phyloP scores from a whole-genome alignment of 106 monocot genomes.

The Acorus gramineus region DNA sequence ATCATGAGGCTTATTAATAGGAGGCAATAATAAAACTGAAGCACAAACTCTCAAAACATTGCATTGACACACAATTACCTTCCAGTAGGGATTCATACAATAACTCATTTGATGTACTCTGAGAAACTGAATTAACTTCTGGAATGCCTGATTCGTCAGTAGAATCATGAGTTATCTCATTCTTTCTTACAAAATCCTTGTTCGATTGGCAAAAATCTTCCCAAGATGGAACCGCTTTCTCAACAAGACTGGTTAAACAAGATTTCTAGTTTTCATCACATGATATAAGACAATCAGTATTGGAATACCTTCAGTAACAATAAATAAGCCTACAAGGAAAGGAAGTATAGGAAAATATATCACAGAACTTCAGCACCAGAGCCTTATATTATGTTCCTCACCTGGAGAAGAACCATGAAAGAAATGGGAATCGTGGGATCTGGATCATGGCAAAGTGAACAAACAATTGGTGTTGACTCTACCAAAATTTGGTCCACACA shows the following conservation, averaged over 20 bases:
- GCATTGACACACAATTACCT: slow-evolving; percentile 16
- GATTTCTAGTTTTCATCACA: slow-evolving; percentile 58
- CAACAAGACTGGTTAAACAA: slow-evolving; percentile 52
- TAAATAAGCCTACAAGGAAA: too few species aligned
- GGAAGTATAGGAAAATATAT: too few species aligned
- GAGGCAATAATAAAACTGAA: too few species aligned
- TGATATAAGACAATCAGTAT: not conserved
- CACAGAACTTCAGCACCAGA: too few species aligned
- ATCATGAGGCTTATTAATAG: slow-evolving; percentile 1
- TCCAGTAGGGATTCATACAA: slow-evolving; percentile 26
- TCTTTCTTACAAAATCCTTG: slow-evolving; percentile 14
- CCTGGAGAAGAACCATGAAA: slow-evolving; percentile 89
- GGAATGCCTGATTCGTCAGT: slow-evolving; percentile 14
- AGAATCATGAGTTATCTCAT: slow-evolving; percentile 21
- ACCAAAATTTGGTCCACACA: slow-evolving; percentile 14
- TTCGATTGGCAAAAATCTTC: slow-evolving; percentile 27
- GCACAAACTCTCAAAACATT: too few species aligned
- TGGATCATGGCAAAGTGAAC: slow-evolving; percentile 73
- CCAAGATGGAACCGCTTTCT: slow-evolving; percentile 66
- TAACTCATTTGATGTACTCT: slow-evolving; percentile 14
- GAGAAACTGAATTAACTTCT: slow-evolving; percentile 1
- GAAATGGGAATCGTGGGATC: slow-evolving; percentile 64
- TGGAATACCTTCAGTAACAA: slow-evolving; percentile 2
- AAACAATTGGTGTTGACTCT: slow-evolving; percentile 42
- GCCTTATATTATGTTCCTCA: slow-evolving; percentile 5